Evolutionary conservation across 305 asterid genomes (phyloP).

Genomic region (Solanum hybrid): DNA sequence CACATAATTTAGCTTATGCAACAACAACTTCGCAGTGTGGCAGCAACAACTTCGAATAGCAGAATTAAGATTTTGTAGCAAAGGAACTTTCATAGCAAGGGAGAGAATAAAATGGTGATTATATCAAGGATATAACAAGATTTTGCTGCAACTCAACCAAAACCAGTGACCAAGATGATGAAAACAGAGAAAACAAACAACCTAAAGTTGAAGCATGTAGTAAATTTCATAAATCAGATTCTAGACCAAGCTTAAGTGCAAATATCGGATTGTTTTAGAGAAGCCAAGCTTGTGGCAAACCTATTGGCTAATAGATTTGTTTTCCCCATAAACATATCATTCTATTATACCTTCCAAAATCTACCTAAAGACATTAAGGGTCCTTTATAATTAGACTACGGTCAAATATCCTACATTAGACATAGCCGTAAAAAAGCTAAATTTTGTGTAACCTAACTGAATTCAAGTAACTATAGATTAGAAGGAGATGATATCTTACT

Average conservation of each 20-base stretch:
- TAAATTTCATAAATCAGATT: too few species aligned
- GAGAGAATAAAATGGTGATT: too few species aligned
- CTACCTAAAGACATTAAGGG: background rate
- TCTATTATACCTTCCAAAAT: background rate
- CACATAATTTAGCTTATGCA: too few species aligned
- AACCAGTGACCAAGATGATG: background rate
- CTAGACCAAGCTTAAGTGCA: background rate
- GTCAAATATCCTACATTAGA: background rate
- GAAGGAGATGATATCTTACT: too few species aligned
- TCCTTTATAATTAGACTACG: background rate
- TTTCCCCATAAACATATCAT: background rate
- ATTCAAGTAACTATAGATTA: background rate
- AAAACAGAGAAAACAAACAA: background rate
- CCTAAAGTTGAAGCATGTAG: background rate
- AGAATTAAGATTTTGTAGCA: too few species aligned
- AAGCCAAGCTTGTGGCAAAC: background rate
- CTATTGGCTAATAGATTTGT: background rate
- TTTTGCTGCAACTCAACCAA: background rate
- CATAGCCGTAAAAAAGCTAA: background rate
- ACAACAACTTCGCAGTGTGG: too few species aligned
- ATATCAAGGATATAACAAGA: background rate
- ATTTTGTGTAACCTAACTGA: background rate
- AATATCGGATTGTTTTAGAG: background rate
- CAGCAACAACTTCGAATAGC: too few species aligned
- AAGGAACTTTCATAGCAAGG: too few species aligned